Evolutionary conservation across 345 rosid genomes (phyloP), one percentile per base, ranked within the genome.

Genomic region (Sonneratia caseolaris): DNA sequence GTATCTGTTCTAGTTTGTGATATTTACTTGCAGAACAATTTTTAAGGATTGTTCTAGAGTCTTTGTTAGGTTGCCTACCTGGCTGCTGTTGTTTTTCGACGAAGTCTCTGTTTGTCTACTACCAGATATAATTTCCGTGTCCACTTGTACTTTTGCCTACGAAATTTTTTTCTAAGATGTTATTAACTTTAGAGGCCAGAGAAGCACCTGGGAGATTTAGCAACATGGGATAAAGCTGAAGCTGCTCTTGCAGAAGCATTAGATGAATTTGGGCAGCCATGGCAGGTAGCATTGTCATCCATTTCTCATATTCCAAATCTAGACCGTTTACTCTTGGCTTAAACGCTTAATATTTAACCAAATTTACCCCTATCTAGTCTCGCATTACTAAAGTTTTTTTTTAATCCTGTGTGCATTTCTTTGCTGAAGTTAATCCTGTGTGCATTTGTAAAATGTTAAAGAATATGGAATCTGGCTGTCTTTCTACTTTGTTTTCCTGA

Each of bases 191-290:
- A 92, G 99, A 91, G 97, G 87, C 99, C 99, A 67, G 99, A 96
- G 78, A 92, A 92, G 75, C 88, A 79, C 81, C 86, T 89, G 53
- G 99, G 99, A 56, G 85, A 86, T 73, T 35, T 85, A 77, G 88
- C 55, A 70, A 86, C 97, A 69, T 95, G 99, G 99, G 86, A 90
- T 37, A 87, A 79, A 83, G 99, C 99, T 69, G 99, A 95, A 82
- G 85, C 79, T 18, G 88, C 86, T 79, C 99, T 95, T 76, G 70
- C 83, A 37, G 88, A 84, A 74, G 99, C 98, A 16, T 76, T 95
- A 76, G 71, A 85, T 64, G 89, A 83, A 74, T 90, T 86, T 80
- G 97, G 97, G 74, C 87, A 92, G 82, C 84, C 89, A 16, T 95
- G 96, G 93, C 45, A 42, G 45, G 45, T 9, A 42, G 32, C 32